Conservation (phyloP, 2,329 filamentous ascomycete species). For the Neophaeococcomyces mojaviensis region DNA sequence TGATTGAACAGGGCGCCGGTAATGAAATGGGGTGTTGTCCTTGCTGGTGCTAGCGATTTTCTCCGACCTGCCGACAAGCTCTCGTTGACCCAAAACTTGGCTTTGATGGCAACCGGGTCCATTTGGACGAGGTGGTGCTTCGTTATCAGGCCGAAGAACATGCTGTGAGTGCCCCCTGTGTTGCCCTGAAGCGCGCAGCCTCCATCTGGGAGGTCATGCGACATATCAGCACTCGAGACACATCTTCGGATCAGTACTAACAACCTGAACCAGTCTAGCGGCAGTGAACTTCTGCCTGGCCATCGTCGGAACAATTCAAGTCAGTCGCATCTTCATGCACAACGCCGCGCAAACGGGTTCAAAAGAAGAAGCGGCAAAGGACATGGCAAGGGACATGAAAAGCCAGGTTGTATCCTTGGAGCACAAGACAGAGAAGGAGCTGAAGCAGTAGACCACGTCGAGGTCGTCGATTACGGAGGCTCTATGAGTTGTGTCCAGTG, state of each 20-base stretch:
- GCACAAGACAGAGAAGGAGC: slow-evolving; percentile 18
- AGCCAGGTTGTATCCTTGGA: slow-evolving; percentile 25
- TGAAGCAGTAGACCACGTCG: slow-evolving; percentile 15
- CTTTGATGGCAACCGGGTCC: slow-evolving; percentile 78
- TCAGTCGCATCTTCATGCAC: slow-evolving; percentile 65
- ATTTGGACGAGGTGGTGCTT: slow-evolving; percentile 99
- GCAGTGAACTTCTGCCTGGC: slow-evolving; percentile 98
- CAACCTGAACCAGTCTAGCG: slow-evolving; percentile 55
- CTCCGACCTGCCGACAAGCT: slow-evolving; percentile 85
- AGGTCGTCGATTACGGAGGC: slow-evolving; percentile 2
- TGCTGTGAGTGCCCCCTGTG: slow-evolving; percentile 55
- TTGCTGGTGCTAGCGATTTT: slow-evolving; percentile 88
- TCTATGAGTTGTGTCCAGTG: background rate
- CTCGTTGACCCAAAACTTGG: slow-evolving; percentile 83
- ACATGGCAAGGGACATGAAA: slow-evolving; percentile 31
- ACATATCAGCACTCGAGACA: background rate
- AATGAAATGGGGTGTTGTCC: slow-evolving; percentile 94
- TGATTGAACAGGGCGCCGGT: slow-evolving; percentile 65
- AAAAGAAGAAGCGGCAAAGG: slow-evolving; percentile 31
- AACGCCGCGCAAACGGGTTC: slow-evolving; percentile 52
- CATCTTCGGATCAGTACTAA: background rate
- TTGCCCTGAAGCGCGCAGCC: background rate
- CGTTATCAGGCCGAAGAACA: slow-evolving; percentile 89
- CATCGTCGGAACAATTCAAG: slow-evolving; percentile 75
- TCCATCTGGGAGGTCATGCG: background rate